Percentiles rank a stretch among this genome's conserved stretches.
These are phyloP conservation scores for Chaetoscypha palmicola DNA, from an alignment of 2,329 filamentous ascomycete species.

Conservation along the genomic window DNA sequence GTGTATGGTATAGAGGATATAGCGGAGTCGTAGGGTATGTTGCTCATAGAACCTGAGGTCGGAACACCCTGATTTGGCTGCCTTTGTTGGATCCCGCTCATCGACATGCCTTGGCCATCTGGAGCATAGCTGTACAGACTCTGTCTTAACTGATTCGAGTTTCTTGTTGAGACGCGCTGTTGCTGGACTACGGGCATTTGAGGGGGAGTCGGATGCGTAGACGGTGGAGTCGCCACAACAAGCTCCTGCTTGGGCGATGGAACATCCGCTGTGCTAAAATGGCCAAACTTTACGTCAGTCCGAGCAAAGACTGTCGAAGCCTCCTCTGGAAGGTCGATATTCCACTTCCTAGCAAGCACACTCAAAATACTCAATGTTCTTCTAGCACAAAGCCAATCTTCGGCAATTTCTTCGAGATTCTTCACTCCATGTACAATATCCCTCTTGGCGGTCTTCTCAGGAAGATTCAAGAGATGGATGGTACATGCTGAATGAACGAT, in stretches of 20 bases:
- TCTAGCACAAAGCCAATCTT: slow-evolving; percentile 86
- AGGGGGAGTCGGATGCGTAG: slow-evolving; percentile 19
- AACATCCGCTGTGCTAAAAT: slow-evolving; percentile 43
- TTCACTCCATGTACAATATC: slow-evolving; percentile 88
- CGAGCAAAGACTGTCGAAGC: slow-evolving; percentile 68
- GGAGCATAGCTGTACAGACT: slow-evolving; percentile 26
- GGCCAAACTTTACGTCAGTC: slow-evolving; percentile 73
- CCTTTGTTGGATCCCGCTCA: slow-evolving; percentile 1
- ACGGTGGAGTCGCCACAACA: slow-evolving; percentile 20
- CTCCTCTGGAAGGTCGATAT: slow-evolving; percentile 78
- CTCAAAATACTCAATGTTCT: slow-evolving; percentile 80
- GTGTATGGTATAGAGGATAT: slow-evolving; percentile 20
- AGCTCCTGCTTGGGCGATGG: slow-evolving; percentile 30
- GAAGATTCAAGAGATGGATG: slow-evolving; percentile 86
- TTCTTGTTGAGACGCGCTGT: slow-evolving; percentile 10
- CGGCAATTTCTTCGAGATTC: slow-evolving; percentile 90
- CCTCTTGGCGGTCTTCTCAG: slow-evolving; percentile 81
- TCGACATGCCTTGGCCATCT: slow-evolving; percentile 6
- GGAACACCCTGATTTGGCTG: not conserved
- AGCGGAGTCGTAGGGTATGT: slow-evolving; percentile 9
- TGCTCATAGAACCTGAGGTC: slow-evolving; percentile 13
- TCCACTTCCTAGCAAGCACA: slow-evolving; percentile 82
- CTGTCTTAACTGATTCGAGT: slow-evolving; percentile 24
- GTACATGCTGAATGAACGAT: slow-evolving; percentile 92
- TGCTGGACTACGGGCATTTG: slow-evolving; percentile 7